Evolutionary conservation across 768 basidiomycete species (phyloP).

Genomic region (Baorangia bicolor): DNA sequence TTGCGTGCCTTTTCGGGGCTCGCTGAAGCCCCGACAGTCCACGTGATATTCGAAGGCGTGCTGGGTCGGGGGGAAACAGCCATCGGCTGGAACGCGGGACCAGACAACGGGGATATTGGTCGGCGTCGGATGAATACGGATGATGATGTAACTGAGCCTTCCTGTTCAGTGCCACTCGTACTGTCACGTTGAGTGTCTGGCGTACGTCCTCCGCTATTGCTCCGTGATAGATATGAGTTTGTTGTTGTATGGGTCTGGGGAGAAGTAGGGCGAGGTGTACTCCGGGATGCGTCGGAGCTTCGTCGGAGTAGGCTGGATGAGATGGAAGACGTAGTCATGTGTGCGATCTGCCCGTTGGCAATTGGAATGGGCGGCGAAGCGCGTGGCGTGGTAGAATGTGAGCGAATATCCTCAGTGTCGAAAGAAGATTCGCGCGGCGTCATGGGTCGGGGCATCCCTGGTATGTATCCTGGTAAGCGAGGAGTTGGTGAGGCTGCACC

Average conservation of each 20-base stretch:
- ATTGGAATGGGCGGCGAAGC: conserved; percentile 62
- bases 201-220: conserved; percentile 62
- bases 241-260: conserved; percentile 42
- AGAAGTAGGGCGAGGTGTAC: conserved; percentile 48
- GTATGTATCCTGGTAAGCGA: conserved; percentile 78
- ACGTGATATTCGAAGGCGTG: conserved; percentile 78
- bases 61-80: conserved; percentile 47
- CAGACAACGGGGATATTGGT: conserved; percentile 72
- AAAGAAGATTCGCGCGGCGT: conserved; percentile 70
- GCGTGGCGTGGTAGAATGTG: conserved; percentile 70
- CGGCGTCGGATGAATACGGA: conserved; percentile 57
- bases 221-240: conserved; percentile 52
- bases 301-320: conserved; percentile 45
- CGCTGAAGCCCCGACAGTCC: conserved; percentile 46
- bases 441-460: conserved; percentile 90
- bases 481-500: conserved; percentile 49
- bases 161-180: conserved; percentile 36
- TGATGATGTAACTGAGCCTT: conserved; percentile 50
- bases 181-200: conserved; percentile 51
- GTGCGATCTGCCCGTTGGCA: conserved; percentile 33
- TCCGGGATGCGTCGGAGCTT: conserved; percentile 56
- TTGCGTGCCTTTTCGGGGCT: conserved; percentile 33
- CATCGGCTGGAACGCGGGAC: conserved; percentile 59
- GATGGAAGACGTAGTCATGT: conserved; percentile 36
- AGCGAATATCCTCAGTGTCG: conserved; percentile 72